Base-by-base conservation (phyloP, 2,329 filamentous ascomycete species). In the Xylariaceae sp. region DNA sequence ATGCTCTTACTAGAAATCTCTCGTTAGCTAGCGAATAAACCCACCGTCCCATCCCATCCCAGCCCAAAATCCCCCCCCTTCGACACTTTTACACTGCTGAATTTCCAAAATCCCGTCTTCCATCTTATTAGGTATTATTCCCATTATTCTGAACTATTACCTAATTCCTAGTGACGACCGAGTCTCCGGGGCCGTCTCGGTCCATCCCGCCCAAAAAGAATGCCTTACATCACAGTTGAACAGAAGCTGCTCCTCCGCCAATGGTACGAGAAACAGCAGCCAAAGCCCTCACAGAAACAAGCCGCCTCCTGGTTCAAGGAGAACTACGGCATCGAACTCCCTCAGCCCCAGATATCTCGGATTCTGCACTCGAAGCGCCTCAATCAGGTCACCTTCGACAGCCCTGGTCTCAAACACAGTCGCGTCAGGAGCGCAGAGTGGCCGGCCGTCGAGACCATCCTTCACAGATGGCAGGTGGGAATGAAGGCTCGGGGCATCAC, bases 21-120 rank as follows among this genome's bases (percentile, higher is more conserved):
- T 50, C 37, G 37, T 34, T 50, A 50, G 48, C 48, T 50, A 50
- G 48, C 48, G 48, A 30, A 50, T 50, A 50, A 50, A 50, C 37
- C 37, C 37, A 13, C 37, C 9, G 7, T 30, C 23, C 23, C 37
- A 42, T 42, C 11, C 11, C 15, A 47, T 7, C 44, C 44, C 44
- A 47, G 15, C 37, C 23, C 23, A 30, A 30, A 30, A 30, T 30
- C 23, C 23, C 23, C 23, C 23, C 23, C 37, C 37, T 42, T 42
- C 37, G 37, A 42, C 37, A 42, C 11, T 13, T 13, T 42, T 10
- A 42, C 37, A 42, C 23, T 30, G 23, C 23, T 30, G 23, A 30
- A 30, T 30, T 30, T 30, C 23, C 23, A 30, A 30, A 42, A 3
- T 13, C 11, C 37, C 37, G 37, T 10, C 37, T 4, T 42, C 37